These are phyloP conservation scores for Xylaria cubensis DNA, from an alignment of 495 filamentous ascomycete genomes.

Conservation along the genomic window DNA sequence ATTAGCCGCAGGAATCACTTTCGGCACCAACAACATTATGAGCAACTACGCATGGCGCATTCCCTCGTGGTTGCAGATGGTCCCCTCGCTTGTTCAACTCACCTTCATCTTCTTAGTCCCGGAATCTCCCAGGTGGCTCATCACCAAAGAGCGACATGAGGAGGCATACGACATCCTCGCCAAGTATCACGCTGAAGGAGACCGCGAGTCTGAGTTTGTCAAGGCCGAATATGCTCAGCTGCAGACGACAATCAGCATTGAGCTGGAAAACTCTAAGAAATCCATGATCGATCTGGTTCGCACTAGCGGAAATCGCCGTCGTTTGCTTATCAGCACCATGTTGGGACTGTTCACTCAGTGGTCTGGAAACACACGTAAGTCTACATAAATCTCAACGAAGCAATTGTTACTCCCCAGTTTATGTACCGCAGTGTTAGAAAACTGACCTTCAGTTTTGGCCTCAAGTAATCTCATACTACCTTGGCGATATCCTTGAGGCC, in stretches of 20 bases:
- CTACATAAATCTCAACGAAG: too few species aligned
- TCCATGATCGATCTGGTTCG: conserved; percentile 57
- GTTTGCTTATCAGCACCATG: conserved; percentile 59
- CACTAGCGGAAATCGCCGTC: conserved; percentile 52
- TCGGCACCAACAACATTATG: conserved; percentile 63
- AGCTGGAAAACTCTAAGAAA: conserved; percentile 53
- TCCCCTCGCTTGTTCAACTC: conserved; percentile 65
- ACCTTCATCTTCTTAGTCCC: conserved; percentile 58
- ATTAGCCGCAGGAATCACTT: conserved; percentile 64
- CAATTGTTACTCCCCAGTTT: neutral
- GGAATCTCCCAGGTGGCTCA: conserved; percentile 61
- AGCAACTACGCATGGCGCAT: conserved; percentile 71
- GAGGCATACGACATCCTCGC: conserved; percentile 60
- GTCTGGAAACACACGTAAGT: conserved; percentile 52
- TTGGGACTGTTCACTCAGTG: conserved; percentile 62
- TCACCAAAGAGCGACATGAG: conserved; percentile 58
- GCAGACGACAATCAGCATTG: conserved; percentile 57
- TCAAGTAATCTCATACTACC: conserved; percentile 59
- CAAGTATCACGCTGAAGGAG: conserved; percentile 65
- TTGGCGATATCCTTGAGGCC: conserved; percentile 57
- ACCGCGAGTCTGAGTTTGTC: conserved; percentile 55
- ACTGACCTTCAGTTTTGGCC: neutral
- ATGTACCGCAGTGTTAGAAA: neutral
- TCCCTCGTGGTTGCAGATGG: conserved; percentile 64
- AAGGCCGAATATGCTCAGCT: conserved; percentile 62